Conservation (phyloP, 2,329 filamentous ascomycete species). For the Furcasterigmium sp. region DNA sequence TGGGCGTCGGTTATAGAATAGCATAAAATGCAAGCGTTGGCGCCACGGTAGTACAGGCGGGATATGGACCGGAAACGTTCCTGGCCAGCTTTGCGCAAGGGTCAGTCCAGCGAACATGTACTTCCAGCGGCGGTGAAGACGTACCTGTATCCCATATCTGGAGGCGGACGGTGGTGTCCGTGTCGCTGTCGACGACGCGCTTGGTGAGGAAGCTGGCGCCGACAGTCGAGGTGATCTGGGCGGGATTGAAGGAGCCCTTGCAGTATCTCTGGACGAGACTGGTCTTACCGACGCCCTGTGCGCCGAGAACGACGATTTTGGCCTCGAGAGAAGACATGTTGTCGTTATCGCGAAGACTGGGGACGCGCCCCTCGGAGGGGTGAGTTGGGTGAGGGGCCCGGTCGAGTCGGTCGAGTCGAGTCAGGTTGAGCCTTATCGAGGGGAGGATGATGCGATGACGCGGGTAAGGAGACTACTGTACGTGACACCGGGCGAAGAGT, state of each 20-base stretch:
- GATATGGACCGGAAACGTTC: slow-evolving; percentile 94
- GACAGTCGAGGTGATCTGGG: slow-evolving; percentile 64
- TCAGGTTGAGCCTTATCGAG: background rate
- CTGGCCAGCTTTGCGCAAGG: slow-evolving; percentile 61
- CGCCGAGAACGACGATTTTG: slow-evolving; percentile 76
- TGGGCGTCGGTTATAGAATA: slow-evolving; percentile 86
- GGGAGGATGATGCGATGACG: slow-evolving; percentile 4
- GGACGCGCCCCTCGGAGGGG: no score
- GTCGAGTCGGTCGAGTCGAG: background rate
- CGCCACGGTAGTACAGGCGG: slow-evolving; percentile 91
- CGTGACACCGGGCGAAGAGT: background rate
- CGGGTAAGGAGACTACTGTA: background rate
- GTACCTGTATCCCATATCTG: slow-evolving; percentile 92
- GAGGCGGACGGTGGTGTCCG: slow-evolving; percentile 79
- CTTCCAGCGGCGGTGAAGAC: slow-evolving; percentile 1
- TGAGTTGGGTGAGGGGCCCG: background rate
- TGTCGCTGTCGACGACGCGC: slow-evolving; percentile 75
- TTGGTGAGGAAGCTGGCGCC: slow-evolving; percentile 78
- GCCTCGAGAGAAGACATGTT: slow-evolving; percentile 63
- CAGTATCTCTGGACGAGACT: slow-evolving; percentile 72
- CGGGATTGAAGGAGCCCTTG: slow-evolving; percentile 64
- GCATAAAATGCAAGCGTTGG: slow-evolving; percentile 89
- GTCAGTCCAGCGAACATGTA: background rate
- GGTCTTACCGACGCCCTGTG: slow-evolving; percentile 76
- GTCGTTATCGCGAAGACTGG: no score